Base-by-base conservation (phyloP, 2,329 filamentous ascomycete species). In the Thielaviopsis populi region DNA sequence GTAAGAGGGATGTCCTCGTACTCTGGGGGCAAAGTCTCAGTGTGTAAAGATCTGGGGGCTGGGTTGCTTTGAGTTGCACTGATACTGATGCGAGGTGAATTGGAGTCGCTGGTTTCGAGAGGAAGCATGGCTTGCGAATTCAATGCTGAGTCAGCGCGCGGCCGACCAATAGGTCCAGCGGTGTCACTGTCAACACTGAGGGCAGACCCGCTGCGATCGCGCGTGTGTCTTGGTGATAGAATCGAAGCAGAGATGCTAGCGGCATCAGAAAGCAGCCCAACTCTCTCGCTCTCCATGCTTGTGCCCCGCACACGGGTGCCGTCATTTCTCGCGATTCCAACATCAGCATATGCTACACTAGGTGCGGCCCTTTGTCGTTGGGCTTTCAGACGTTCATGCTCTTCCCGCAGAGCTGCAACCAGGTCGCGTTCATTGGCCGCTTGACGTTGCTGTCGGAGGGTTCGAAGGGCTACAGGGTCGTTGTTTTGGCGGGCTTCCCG, bases 261-360 rank as follows among this genome's bases (percentile, higher is more conserved):
- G 1, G 86, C 84, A 68, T 86, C 85, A 41, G 86, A 87, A 13
- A 92, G 77, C 8, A 92, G 75, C 0, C 87, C 87, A 53, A 85
- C 76, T 37, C 83, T 78, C 70, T 92, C 87, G 69, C 85, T 89
- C 68, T 91, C 88, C 19, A 78, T 79, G 67, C 86, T 91, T 70
- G 85, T 87, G 42, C 86, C 86, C 37, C 89, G 80, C 33, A 94
- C 74, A 56, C 89, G 78, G 0, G 87, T 89, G 60, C 89, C 89
- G 69, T 94, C 89, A 69, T 88, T 87, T 54, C 86, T 79, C 0
- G 87, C 88, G 15, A 91, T 81, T 41, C 89, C 89, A 3, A 94
- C 73, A 50, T 89, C 86, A 10, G 81, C 86, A 69, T 94, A 94
- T 53, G 84, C 84, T 19, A 94, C 89, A 64, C 84, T 86, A 54